Base-by-base conservation (phyloP, 768 basidiomycete species). In the Imleria badia region DNA sequence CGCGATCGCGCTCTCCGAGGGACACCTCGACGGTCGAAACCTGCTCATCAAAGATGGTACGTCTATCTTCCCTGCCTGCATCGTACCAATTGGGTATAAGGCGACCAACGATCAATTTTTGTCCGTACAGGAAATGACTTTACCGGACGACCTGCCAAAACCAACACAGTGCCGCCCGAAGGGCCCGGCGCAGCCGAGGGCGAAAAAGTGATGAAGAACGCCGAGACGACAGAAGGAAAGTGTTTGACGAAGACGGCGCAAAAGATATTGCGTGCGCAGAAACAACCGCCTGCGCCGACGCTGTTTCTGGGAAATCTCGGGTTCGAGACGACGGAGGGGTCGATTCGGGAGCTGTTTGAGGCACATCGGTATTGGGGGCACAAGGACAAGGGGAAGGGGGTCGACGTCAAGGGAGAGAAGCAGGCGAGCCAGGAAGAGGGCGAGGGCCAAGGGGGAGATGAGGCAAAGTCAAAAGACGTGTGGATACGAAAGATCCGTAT, bases 291-390 rank as follows among this genome's bases (percentile, higher is more conserved):
- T 38, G 90, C 83, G 3, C 85, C 87, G 3, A 94, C 93, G 8
- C 76, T 98, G 13, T 98, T 98, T 78, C 69, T 98, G 22, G 96
- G 96, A 10, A 98, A 98, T 68, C 80, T 98, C 15, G 86, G 87
- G 9, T 98, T 96, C 68, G 89, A 93, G 66, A 85, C 94, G 13
- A 95, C 91, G 7, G 90, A 89, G 23, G 79, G 81, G 12, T 80
- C 81, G 13, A 86, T 97, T 48, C 78, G 83, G 45, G 81, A 84
- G 60, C 66, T 95, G 57, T 78, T 98, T 42, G 85, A 91, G 49
- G 81, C 81, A 13, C 91, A 91, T 55, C 60, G 60, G 22, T 40
- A 60, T 47, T 59, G 58, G 40, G 73, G 71, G 53, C 45, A 54
- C 43, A 68, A 62, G 52, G 75, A 67, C 45, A 69, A 71, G 54